Conservation (phyloP, 257 asterid genomes). For the Sherardia arvensis region DNA sequence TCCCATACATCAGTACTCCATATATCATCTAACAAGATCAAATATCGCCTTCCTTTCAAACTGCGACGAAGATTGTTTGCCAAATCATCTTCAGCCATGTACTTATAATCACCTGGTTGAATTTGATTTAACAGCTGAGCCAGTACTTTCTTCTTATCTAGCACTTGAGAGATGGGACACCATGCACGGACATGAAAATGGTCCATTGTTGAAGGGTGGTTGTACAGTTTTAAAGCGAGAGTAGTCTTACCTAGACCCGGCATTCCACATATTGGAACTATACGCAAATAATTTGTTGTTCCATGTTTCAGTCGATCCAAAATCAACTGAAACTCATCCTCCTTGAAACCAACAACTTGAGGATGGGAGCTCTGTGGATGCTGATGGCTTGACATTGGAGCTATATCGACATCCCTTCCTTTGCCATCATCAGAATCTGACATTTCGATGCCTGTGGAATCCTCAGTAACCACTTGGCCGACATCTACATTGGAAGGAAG, state of each 20-base stretch:
- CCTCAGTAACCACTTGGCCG: too few species aligned
- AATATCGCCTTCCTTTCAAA: background rate
- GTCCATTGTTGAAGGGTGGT: background rate
- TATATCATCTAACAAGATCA: background rate
- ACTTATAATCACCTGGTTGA: background rate
- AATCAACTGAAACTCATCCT: background rate
- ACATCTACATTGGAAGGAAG: too few species aligned
- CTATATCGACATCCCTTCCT: background rate
- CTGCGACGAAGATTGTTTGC: background rate
- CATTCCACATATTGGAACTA: constrained; percentile 6
- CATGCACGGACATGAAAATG: background rate
- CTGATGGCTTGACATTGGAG: too few species aligned
- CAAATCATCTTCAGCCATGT: background rate
- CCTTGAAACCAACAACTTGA: background rate
- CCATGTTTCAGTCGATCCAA: background rate
- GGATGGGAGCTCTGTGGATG: background rate
- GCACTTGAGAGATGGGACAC: constrained; percentile 1
- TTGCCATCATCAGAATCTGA: too few species aligned
- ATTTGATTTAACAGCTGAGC: background rate
- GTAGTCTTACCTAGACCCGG: constrained; percentile 10
- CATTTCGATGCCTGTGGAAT: too few species aligned
- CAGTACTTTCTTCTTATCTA: background rate
- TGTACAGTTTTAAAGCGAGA: background rate
- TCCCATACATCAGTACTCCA: background rate
- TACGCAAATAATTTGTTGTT: background rate